Evolutionary conservation across 176 grass and related monocot genomes (phyloP), one percentile per base, ranked within the genome.

Genomic region (Bromus sterilis): DNA sequence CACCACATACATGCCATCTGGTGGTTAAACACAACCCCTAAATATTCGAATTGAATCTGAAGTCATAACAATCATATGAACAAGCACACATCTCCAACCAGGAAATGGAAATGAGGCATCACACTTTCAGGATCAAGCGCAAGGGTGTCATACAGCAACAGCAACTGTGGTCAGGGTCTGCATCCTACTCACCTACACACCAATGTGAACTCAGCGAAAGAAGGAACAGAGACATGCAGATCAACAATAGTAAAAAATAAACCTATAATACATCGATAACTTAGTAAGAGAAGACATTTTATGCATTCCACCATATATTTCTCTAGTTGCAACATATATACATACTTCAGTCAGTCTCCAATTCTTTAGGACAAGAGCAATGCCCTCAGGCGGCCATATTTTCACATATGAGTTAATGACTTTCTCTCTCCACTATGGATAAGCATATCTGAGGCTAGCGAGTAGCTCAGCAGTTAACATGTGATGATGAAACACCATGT

Each of bases 351-450:
- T 91, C 75, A 33, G 88, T 86, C 35, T 83, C 78, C 68, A 93
- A 67, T 60, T 85, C 91, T 71, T 86, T 21, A 91, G 66, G 28
- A 91, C 43, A 71, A 94, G 83, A 80, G 82, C 34, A 25, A 80
- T 88, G 77, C 91, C 91, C 87, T 94, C 85, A 55, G 66, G 88
- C 0, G 75, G 15, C 91, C 85, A 77, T 88, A 59, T 78, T 82
- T 82, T 89, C 13, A 62, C 30, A 28, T 84, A 80, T 14, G 92
- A 89, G 69, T 89, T 70, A 20, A 91, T 91, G 12, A 84, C 71
- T 71, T 91, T 94, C 63, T 87, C 89, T 82, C 88, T 91, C 89
- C 92, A 91, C 83, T 86, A 94, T 28, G 89, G 88, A 81, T 91
- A 94, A 48, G 83, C 80, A 84, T 81, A 89, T 69, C 88, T 91